Base-by-base conservation (phyloP, 108 stramenopile genomes). In the Conticribra guillardii region DNA sequence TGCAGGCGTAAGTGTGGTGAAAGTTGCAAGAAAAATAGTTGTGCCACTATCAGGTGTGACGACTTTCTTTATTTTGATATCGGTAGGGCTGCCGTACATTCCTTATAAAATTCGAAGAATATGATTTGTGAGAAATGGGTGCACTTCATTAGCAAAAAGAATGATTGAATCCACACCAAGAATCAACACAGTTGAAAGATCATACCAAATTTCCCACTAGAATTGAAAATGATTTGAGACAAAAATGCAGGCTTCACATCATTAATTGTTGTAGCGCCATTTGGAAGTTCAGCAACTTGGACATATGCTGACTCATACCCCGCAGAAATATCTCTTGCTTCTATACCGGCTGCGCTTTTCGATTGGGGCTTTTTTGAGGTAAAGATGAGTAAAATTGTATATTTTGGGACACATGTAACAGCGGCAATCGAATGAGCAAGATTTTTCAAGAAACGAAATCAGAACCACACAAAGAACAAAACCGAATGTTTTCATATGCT, bases 1-100 rank as follows among this genome's bases (percentile, higher is more conserved):
- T 14, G 80, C 89, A 48, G 92, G 92, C 9, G 92, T 93, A 11
- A 87, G 74, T 21, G 89, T 79, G 15, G 88, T 89, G 57, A 93
- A 93, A 0, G 74, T 61, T 9, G 87, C 88, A 16, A 54, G 22
- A 58, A 73, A 93, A 34, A 83, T 29, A 41, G 62, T 67, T 22
- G 47, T 55, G 1, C 57, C 48, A 26, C 50, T 54, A 16, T 14
- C 37, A 15, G 47, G 52, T 49, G 26, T 31, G 21, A 33, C 27
- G 8, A 80, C 9, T 31, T 56, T 56, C 57, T 67, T 65, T 22
- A 93, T 74, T 59, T 82, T 84, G 27, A 93, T 61, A 37, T 91
- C 89, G 18, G 74, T 79, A 1, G 92, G 92, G 3, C 68, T 47
- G 23, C 88, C 87, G 53, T 89, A 89, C 65, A 73, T 73, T 22